phyloP scores from a whole-genome alignment of 805 yeast genomes.

The Candida ponderosae region DNA sequence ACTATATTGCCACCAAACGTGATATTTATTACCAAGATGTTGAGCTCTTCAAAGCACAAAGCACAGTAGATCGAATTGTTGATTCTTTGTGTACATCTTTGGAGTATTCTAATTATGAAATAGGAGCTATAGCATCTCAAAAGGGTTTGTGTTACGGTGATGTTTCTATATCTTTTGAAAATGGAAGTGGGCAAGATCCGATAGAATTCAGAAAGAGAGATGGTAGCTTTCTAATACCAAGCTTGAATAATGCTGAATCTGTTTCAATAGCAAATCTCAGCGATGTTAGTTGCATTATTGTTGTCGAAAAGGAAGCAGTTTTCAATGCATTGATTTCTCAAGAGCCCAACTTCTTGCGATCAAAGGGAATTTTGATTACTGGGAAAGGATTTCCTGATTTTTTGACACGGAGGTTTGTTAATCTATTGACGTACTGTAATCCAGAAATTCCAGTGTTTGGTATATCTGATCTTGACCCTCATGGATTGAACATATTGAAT shows the following conservation, averaged over 20 bases:
- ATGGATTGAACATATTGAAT: constrained; percentile 52
- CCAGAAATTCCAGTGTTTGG: constrained; percentile 30
- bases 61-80: constrained; percentile 31
- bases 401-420: constrained; percentile 39
- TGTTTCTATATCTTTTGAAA: constrained; percentile 7
- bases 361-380: constrained; percentile 34
- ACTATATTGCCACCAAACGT: constrained; percentile 30
- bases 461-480: constrained; percentile 58
- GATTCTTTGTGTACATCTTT: constrained; percentile 31
- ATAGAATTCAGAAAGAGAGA: constrained; percentile 2
- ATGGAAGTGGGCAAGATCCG: constrained; percentile 1
- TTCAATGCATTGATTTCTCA: constrained; percentile 25
- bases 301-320: constrained; percentile 50
- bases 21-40: constrained; percentile 62
- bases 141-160: constrained; percentile 50
- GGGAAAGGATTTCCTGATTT: constrained; percentile 70
- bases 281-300: constrained; percentile 22
- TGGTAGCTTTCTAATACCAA: constrained; percentile 29
- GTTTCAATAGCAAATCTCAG: constrained; percentile 3
- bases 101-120: constrained; percentile 26
- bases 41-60: constrained; percentile 39
- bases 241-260: constrained; percentile 20
- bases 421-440: constrained; percentile 15
- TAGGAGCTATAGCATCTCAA: constrained; percentile 50
- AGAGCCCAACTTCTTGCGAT: constrained; percentile 2